Conservation (phyloP, 306 rosid genomes). For the Lathyrus sativus region DNA sequence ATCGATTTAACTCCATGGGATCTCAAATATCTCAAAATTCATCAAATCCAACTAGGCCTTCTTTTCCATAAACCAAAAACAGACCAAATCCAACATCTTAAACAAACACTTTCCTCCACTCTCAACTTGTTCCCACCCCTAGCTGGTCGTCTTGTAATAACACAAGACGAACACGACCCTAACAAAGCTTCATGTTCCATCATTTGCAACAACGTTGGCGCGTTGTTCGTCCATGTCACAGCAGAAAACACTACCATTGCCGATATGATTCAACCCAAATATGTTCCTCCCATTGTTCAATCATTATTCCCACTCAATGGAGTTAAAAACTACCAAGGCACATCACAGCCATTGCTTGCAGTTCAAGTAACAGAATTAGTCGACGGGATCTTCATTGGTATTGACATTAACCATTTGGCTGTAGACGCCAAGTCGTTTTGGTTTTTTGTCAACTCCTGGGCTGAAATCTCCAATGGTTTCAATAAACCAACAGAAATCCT, state of each 20-base stretch:
- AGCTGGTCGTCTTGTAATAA: neutral
- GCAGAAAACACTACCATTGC: neutral
- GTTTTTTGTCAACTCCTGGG: slow-evolving; percentile 28
- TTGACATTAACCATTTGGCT: slow-evolving; percentile 20
- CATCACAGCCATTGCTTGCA: neutral
- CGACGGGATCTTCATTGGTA: neutral
- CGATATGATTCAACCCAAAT: neutral
- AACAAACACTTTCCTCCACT: slow-evolving; percentile 4
- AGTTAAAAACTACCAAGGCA: neutral
- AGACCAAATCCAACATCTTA: slow-evolving; percentile 17
- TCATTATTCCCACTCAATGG: neutral
- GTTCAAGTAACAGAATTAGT: neutral
- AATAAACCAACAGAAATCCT: neutral
- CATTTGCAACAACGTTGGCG: neutral
- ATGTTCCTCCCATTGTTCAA: neutral
- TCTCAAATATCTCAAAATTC: slow-evolving; percentile 2
- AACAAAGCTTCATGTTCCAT: neutral
- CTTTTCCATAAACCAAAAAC: slow-evolving; percentile 32
- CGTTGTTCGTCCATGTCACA: neutral
- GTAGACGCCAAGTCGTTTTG: slow-evolving; percentile 43
- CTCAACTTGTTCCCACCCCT: neutral
- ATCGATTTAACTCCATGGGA: slow-evolving; percentile 46
- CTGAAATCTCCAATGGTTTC: slow-evolving; percentile 30
- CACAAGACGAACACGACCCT: too few relatives aligned
- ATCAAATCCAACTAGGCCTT: slow-evolving; percentile 42